Conservation (phyloP, 768 basidiomycete species). For the Rhodosporidiobolus sp. region DNA sequence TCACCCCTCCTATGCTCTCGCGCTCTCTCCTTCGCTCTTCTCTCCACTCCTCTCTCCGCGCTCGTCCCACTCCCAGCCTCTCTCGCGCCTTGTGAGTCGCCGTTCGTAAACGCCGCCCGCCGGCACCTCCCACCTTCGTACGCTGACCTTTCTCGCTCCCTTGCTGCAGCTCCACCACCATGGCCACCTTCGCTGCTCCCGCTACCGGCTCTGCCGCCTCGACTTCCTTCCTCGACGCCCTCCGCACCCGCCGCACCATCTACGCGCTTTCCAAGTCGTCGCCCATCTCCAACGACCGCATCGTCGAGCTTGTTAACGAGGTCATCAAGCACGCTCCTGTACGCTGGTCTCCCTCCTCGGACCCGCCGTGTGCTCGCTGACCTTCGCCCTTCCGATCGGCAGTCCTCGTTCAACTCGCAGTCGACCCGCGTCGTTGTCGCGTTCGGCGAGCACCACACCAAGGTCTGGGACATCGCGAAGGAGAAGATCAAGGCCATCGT, state of each 20-base stretch:
- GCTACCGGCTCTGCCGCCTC: not conserved
- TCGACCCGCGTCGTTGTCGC: slow-evolving; percentile 47
- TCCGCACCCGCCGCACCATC: slow-evolving; percentile 47
- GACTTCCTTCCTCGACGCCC: slow-evolving; percentile 44
- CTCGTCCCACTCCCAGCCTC: no score
- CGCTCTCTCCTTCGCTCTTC: no score
- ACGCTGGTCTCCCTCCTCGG: not conserved
- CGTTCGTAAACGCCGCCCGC: no score
- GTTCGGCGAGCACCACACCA: slow-evolving; percentile 42
- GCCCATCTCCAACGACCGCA: slow-evolving; percentile 45
- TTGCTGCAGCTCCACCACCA: not conserved
- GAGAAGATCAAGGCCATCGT: slow-evolving; percentile 37
- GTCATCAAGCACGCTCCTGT: slow-evolving; percentile 48
- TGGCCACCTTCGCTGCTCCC: not conserved
- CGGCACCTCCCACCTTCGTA: no score
- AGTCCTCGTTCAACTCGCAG: slow-evolving; percentile 50
- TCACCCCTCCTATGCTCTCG: no score
- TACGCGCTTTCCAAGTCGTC: slow-evolving; percentile 43
- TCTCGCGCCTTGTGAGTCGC: no score
- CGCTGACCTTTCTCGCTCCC: no score
- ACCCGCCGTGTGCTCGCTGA: not conserved
- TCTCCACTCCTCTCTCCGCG: no score
- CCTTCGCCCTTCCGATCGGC: not conserved
- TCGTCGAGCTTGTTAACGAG: slow-evolving; percentile 47
- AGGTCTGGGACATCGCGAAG: slow-evolving; percentile 46